A percentile compares a stretch with the other conserved stretches of the same genome.
Conservation (phyloP, 192 early-diverging fungal genomes). For the Pilaira anomala region DNA sequence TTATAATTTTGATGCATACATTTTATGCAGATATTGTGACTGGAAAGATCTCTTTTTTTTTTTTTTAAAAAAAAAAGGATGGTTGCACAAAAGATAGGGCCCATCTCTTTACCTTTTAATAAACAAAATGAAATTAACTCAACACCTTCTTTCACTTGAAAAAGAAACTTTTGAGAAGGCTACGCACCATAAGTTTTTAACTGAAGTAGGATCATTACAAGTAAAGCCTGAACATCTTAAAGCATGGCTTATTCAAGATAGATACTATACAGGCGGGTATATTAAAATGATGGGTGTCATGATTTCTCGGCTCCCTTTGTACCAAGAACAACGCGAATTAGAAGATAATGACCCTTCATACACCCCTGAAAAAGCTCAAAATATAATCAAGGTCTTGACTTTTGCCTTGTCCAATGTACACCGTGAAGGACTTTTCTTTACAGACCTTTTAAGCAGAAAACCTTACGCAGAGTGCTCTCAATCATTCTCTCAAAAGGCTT, state of each 20-base stretch:
- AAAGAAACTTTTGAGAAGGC: constrained; percentile 19
- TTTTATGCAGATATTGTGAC: too few species aligned
- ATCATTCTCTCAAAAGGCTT: background rate
- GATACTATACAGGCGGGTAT: constrained; percentile 24
- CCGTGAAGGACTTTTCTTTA: constrained; percentile 23
- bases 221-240: constrained; percentile 13
- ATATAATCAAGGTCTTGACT: constrained; percentile 11
- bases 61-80: too few species aligned
- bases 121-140: constrained; percentile 14
- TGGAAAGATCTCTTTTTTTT: too few species aligned
- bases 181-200: constrained; percentile 19
- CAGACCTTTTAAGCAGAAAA: constrained; percentile 8
- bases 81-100: too few species aligned
- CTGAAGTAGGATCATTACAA: constrained; percentile 14
- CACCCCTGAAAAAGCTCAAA: background rate
- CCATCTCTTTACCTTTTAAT: too few species aligned
- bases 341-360: constrained; percentile 12
- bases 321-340: background rate
- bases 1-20: too few species aligned
- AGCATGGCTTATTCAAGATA: constrained; percentile 25
- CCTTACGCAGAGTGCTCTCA: background rate
- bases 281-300: constrained; percentile 21
- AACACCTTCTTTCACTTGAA: constrained; percentile 22
- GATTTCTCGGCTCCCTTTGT: constrained; percentile 9
- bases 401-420: constrained; percentile 26